Base-by-base conservation (phyloP, 2,329 filamentous ascomycete genomes). In the Didymosphaeria variabile region DNA sequence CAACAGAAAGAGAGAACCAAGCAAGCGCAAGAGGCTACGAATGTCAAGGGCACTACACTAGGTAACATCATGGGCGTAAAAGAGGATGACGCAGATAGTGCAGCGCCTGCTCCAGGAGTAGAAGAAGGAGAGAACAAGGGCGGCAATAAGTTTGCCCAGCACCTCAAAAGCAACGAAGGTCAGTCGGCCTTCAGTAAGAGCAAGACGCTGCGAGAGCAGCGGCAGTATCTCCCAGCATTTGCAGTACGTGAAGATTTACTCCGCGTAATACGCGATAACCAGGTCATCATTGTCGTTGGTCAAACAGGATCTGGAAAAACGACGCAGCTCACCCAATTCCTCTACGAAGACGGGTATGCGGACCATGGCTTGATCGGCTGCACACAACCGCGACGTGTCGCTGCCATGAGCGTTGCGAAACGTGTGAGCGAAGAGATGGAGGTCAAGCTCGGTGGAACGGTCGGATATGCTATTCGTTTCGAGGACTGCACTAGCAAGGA, bases 401-500 rank as follows among this genome's bases (percentile, higher is more conserved):
- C 95, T 26, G 95, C 95, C 23, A 99, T 99, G 95, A 97, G 94
- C 80, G 95, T 99, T 31, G 95, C 95, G 1, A 98, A 98, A 79
- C 93, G 95, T 83, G 95, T 99, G 42, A 93, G 92, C 60, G 95
- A 99, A 80, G 95, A 99, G 81, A 99, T 99, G 96, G 92, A 97
- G 69, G 93, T 97, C 47, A 90, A 90, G 59, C 83, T 99, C 10
- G 95, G 95, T 52, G 90, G 90, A 59, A 87, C 90, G 0, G 96
- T 99, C 40, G 95, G 95, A 32, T 99, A 99, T 78, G 93, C 95
- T 0, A 99, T 99, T 75, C 93, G 95, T 57, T 99, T 99, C 72
- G 95, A 99, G 76, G 96, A 99, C 77, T 97, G 94, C 78, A 99
- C 95, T 1, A 97, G 93, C 82, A 93, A 93, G 68, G 91, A 98